These are phyloP conservation scores for Breynia disticha DNA, from an alignment of 441 rosid species.

Conservation along the genomic window DNA sequence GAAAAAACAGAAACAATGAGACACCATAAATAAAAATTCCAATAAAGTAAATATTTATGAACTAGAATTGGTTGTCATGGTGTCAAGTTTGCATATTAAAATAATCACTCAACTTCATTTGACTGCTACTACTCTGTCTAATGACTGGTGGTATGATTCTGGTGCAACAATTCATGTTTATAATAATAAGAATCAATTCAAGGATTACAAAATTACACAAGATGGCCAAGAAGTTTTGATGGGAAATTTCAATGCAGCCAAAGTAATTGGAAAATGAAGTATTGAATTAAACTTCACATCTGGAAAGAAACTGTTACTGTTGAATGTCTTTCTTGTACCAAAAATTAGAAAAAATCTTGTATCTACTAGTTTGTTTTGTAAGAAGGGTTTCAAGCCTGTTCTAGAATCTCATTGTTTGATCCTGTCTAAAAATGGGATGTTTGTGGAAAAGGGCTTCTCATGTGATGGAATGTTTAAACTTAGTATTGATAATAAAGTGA, in stretches of 20 bases:
- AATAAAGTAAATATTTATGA: not conserved
- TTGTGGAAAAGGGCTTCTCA: not conserved
- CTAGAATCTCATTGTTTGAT: not conserved
- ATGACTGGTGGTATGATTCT: slow-evolving; percentile 4
- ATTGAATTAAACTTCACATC: not conserved
- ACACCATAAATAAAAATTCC: no score
- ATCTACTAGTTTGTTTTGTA: not conserved
- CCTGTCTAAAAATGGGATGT: not conserved
- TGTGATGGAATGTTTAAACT: not conserved
- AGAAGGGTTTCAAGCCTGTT: not conserved
- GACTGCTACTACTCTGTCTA: not conserved
- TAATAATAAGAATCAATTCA: slow-evolving; percentile 3
- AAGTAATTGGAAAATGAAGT: not conserved
- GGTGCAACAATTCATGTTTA: no score
- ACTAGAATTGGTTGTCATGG: not conserved
- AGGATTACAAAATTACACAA: not conserved
- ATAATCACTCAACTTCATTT: slow-evolving; percentile 1
- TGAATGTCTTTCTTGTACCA: not conserved
- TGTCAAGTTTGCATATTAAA: not conserved
- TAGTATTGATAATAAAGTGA: not conserved
- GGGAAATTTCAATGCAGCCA: slow-evolving; percentile 1
- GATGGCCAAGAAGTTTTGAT: not conserved
- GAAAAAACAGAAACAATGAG: not conserved
- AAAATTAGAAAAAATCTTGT: not conserved
- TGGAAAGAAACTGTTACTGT: not conserved